Evolutionary conservation across 345 rosid genomes (phyloP).

Genomic region (Linum lewisii): DNA sequence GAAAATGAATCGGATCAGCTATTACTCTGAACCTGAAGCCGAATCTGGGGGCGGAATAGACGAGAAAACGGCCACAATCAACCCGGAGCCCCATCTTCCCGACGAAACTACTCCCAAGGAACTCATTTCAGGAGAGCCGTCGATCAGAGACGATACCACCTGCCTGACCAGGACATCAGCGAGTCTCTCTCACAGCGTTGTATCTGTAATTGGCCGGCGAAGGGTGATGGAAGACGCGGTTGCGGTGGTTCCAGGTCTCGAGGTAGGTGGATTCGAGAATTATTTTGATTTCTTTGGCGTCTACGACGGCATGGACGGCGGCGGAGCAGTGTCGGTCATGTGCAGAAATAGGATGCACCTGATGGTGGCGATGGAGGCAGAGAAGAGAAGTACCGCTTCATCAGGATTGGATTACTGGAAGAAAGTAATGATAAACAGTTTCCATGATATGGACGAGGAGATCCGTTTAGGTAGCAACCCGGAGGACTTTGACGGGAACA

Average conservation of each 20-base stretch:
- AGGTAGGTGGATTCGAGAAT: conserved; percentile 3
- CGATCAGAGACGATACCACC: too few relatives aligned
- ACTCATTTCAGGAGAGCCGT: too few relatives aligned
- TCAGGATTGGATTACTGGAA: conserved; percentile 18
- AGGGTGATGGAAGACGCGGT: conserved; percentile 32
- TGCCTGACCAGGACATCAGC: not conserved
- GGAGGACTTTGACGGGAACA: not conserved
- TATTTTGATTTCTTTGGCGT: conserved; percentile 29
- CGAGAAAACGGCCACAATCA: not conserved
- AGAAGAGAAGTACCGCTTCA: not conserved
- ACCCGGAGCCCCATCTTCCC: not conserved
- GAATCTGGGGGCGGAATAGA: not conserved
- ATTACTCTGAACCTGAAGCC: not conserved
- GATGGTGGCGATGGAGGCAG: conserved; percentile 26
- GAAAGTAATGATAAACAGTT: conserved; percentile 27
- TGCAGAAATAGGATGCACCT: conserved; percentile 29
- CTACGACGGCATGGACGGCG: conserved; percentile 32
- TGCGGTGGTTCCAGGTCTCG: conserved; percentile 10
- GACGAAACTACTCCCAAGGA: not conserved
- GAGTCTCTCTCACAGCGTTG: conserved; percentile 20
- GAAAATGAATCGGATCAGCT: not conserved
- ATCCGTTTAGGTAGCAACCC: conserved; percentile 8
- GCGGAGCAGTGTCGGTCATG: conserved; percentile 13
- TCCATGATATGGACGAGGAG: conserved; percentile 34
- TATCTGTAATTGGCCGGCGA: conserved; percentile 30